Conservation (phyloP, 352 stramenopile genomes). For the Blastocystis sp. region DNA sequence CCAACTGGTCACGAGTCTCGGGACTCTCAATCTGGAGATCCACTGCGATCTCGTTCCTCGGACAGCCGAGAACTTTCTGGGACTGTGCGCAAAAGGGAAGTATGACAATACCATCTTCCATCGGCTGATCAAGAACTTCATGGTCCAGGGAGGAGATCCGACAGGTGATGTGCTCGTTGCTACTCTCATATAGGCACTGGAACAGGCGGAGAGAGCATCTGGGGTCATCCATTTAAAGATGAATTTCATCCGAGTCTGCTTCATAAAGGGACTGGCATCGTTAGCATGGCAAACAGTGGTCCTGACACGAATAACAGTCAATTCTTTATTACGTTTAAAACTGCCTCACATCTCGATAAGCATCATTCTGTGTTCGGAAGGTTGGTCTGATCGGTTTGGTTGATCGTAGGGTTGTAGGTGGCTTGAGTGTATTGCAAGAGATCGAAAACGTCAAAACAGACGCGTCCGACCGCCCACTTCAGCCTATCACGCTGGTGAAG, state of each 20-base stretch:
- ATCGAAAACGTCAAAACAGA: constrained; percentile 75
- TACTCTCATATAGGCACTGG: constrained; percentile 69
- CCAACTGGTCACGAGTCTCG: constrained; percentile 83
- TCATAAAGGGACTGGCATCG: constrained; percentile 79
- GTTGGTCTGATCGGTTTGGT: neutral
- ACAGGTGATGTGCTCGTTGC: constrained; percentile 68
- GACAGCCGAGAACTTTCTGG: constrained; percentile 91
- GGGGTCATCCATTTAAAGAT: constrained; percentile 84
- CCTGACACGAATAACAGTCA: constrained; percentile 89
- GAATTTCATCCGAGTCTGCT: constrained; percentile 90
- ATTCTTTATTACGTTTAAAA: constrained; percentile 97
- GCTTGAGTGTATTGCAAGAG: constrained; percentile 74
- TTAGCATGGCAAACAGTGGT: constrained; percentile 93
- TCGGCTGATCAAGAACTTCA: constrained; percentile 90
- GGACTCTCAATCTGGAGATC: constrained; percentile 87
- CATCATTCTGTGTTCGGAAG: constrained; percentile 92
- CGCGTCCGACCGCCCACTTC: constrained; percentile 74
- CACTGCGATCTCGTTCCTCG: constrained; percentile 90
- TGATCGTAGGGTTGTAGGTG: constrained; percentile 75
- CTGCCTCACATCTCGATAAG: constrained; percentile 88
- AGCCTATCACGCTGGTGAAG: constrained; percentile 74
- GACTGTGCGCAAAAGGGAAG: constrained; percentile 80
- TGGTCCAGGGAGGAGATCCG: constrained; percentile 85
- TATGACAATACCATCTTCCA: constrained; percentile 91
- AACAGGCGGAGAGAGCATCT: constrained; percentile 84